Base-by-base conservation (phyloP, 148 eudicot genomes). In the Silene conica region DNA sequence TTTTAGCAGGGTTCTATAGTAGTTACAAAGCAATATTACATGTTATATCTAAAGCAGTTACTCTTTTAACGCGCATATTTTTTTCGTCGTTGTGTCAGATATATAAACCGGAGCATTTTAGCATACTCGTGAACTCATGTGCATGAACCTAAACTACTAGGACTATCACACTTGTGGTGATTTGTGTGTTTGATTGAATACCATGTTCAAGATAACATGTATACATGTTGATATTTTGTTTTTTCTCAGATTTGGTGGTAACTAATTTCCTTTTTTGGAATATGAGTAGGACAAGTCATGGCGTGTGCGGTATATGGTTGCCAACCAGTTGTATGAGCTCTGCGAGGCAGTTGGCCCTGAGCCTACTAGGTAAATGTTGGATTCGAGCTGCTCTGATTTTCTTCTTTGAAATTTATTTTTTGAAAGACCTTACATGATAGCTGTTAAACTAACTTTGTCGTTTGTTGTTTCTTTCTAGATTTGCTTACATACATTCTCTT, bases 231-330 rank as follows among this genome's bases (percentile, higher is more conserved):
- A 38, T 38, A 5, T 38, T 38, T 38, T 38, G 43, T 38, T 38
- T 38, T 38, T 38, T 38, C 43, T 73, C 0, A 67, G 56, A 62
- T 14, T 20, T 20, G 63, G 46, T 34, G 10, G 22, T 52, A 16
- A 54, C 60, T 13, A 22, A 66, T 56, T 75, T 21, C 62, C 41
- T 45, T 79, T 57, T 73, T 38, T 77, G 21, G 72, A 71, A 75
- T 54, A 72, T 76, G 71, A 78, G 66, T 93, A 95, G 99, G 99
- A 95, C 72, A 95, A 95, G 78, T 95, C 99, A 61, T 95, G 99
- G 99, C 97, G 99, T 80, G 99, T 95, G 57, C 87, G 99, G 48
- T 95, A 92, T 81, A 92, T 95, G 99, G 99, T 95, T 74, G 99
- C 97, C 71, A 95, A 95, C 78, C 97, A 95, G 74, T 83, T 95